Evolutionary conservation across 768 basidiomycete species (phyloP), one percentile per base, ranked within the genome.

Genomic region (Glaciozyma martinii): DNA sequence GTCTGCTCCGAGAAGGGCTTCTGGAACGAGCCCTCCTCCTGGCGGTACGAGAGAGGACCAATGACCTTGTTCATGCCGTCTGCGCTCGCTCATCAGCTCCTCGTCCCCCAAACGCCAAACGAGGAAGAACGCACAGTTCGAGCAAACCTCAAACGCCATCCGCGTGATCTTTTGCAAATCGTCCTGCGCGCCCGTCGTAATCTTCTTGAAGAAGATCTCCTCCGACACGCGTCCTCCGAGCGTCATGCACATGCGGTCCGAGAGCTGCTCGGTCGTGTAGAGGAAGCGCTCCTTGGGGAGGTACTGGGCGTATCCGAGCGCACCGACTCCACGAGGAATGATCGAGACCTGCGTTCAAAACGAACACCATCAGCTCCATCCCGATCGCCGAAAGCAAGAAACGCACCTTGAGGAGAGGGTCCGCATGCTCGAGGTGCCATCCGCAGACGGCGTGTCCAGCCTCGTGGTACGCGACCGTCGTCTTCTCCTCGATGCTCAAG

Each of bases 1-100:
- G 95, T 98, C 77, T 88, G 89, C 81, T 99, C 95, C 72, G 89
- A 91, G 81, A 98, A 99, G 8, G 94, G 95, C 76, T 99, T 99
- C 59, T 89, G 89, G 87, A 91, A 94, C 59, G 83, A 80, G 75
- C 94, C 91, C 52, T 86, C 86, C 53, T 88, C 82, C 32, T 89
- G 88, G 58, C 92, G 91, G 74, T 98, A 99, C 72, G 90, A 93
- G 67, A 99, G 89, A 2, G 95, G 95, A 2, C 95, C 95, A 67
- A 99, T 90, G 60, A 85, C 83, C 57, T 84, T 81, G 78, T 92
- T 94, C 94, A 99, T 97, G 65, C 95, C 95, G 78, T 95, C 95
- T 77, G 91, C 89, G 89, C 67, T 88, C 90, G 43, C 33, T 56
- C 32, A 27, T 7, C 32, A 32, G 54, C 9, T 27, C 46, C 8